Conservation (phyloP, 768 basidiomycete genomes). For the Auricularia sp. region DNA sequence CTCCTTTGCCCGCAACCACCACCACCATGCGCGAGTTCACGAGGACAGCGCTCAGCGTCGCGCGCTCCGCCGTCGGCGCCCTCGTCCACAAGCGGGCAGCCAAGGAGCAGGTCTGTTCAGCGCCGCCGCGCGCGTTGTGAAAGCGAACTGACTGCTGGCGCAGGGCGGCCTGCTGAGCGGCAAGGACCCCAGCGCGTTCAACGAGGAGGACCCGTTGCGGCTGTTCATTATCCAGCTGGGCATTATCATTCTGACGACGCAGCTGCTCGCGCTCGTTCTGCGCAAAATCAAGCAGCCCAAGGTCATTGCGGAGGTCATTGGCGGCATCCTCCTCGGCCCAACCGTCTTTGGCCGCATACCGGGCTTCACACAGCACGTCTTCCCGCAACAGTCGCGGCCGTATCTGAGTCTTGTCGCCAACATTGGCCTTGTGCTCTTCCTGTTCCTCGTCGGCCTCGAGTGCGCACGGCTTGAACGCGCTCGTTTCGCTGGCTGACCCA, state of each 20-base stretch:
- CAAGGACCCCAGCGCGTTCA: conserved; percentile 59
- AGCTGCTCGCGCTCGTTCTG: conserved; percentile 61
- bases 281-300: conserved; percentile 76
- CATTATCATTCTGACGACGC: conserved; percentile 74
- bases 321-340: conserved; percentile 79
- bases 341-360: conserved; percentile 75
- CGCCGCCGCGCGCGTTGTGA: background rate
- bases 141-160: background rate
- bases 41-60: background rate
- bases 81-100: background rate
- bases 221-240: conserved; percentile 75
- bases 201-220: conserved; percentile 57
- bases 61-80: background rate
- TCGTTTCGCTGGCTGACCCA: no score
- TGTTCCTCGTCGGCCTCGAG: conserved; percentile 90
- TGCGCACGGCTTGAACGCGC: background rate
- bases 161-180: conserved; percentile 73
- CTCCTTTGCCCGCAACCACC: background rate
- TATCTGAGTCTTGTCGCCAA: conserved; percentile 83
- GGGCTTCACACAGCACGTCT: conserved; percentile 78
- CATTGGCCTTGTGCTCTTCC: conserved; percentile 78
- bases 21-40: background rate
- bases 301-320: conserved; percentile 77
- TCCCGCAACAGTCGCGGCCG: conserved; percentile 59
- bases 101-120: background rate